Evolutionary conservation across 2,329 filamentous ascomycete genomes (phyloP), one percentile per base, ranked within the genome.

Genomic region (Colletotrichum destructivum): DNA sequence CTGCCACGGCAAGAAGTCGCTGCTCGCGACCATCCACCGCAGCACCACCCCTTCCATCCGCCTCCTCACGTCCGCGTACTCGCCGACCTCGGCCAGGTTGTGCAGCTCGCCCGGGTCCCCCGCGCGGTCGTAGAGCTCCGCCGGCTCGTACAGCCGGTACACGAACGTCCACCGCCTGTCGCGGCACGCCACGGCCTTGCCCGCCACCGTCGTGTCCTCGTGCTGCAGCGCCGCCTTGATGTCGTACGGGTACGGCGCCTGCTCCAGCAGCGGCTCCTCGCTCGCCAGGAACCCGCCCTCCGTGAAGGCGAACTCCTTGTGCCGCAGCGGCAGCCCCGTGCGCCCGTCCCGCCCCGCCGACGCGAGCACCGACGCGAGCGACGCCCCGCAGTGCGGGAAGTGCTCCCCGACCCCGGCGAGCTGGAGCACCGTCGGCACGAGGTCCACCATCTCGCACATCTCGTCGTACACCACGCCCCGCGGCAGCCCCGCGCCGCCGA

Each of bases 151-250:
- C 2, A 86, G 73, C 1, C 84, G 78, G 61, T 86, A 87, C 0
- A 87, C 75, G 52, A 80, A 86, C 0, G 83, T 83, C 80, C 81
- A 86, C 0, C 79, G 75, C 62, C 80, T 73, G 46, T 81, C 77
- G 0, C 83, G 76, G 3, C 83, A 72, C 3, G 79, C 77, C 0
- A 85, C 80, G 0, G 82, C 81, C 61, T 86, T 86, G 0, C 84
- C 84, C 0, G 85, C 84, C 0, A 86, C 69, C 0, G 76, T 76
- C 0, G 83, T 83, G 59, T 86, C 82, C 13, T 84, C 79, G 69
- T 87, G 84, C 72, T 86, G 85, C 6, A 87, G 78, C 0, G 76
- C 78, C 0, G 80, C 80, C 71, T 87, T 86, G 57, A 87, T 79
- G 59, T 86, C 84, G 64, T 86, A 87, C 0, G 84, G 84, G 44